Base-by-base conservation (phyloP, 345 rosid genomes). In the Cochlearia excelsa region DNA sequence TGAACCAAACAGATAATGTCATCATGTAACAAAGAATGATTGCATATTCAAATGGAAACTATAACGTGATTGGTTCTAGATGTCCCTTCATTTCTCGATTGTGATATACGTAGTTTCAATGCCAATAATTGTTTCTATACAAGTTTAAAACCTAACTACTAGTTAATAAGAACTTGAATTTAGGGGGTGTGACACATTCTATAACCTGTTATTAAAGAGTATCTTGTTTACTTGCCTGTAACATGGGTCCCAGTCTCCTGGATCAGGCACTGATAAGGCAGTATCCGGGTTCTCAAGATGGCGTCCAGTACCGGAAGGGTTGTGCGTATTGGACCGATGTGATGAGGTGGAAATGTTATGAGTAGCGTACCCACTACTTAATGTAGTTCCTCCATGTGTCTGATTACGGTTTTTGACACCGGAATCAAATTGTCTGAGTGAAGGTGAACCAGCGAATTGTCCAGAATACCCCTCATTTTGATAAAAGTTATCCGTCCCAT, bases 181-280 rank as follows among this genome's bases (percentile, higher is more conserved):
- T 44, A 63, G 48, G 5, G 63, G 16, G 39, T 35, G 27, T 26
- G 67, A 40, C 27, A 50, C 49, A 65, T 28, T 53, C 31, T 47
- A 41, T 62, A 57, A 38, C 45, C 16, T 38, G 28, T 31, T 51
- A 33, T 40, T 47, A 39, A 39, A 65, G 47, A 33, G 30, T 3
- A 53, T 50, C 4, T 49, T 53, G 59, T 58, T 57, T 66, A 46
- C 76, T 72, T 70, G 82, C 99, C 99, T 90, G 82, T 85, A 94
- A 79, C 83, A 84, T 37, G 99, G 99, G 81, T 94, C 99, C 99
- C 99, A 94, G 55, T 94, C 97, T 65, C 95, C 95, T 11, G 99
- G 97, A 78, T 83, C 84, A 59, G 95, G 97, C 61, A 86, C 62
- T 28, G 91, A 84, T 59, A 57, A 56, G 72, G 81, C 66, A 37